Evolutionary conservation across 2,329 filamentous ascomycete species (phyloP).

Genomic region (Xylariaceae sp.): DNA sequence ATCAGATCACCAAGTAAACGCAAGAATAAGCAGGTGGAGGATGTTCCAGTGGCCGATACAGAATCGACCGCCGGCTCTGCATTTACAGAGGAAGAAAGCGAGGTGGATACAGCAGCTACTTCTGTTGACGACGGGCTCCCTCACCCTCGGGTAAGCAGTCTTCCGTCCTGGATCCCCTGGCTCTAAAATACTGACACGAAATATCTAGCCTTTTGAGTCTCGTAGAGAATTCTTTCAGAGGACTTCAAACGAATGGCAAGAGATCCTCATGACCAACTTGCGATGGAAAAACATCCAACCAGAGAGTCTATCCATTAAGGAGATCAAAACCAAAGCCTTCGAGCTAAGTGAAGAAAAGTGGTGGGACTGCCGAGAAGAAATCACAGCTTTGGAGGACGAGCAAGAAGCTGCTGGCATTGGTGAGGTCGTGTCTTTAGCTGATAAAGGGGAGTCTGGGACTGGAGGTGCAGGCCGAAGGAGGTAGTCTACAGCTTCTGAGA

Average conservation of each 20-base stretch:
- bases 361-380: slow-evolving; percentile 97
- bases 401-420: slow-evolving; percentile 93
- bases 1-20: slow-evolving; percentile 52
- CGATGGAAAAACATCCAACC: slow-evolving; percentile 63
- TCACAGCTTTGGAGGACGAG: slow-evolving; percentile 87
- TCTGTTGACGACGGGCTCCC: slow-evolving; percentile 71
- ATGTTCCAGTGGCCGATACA: slow-evolving; percentile 35
- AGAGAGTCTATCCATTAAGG: slow-evolving; percentile 74
- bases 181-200: slow-evolving; percentile 10
- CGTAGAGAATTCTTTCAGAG: slow-evolving; percentile 88
- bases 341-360: slow-evolving; percentile 91
- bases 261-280: slow-evolving; percentile 71
- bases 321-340: slow-evolving; percentile 88
- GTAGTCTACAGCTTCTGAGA: too few species aligned
- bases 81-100: slow-evolving; percentile 42
- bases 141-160: slow-evolving; percentile 52
- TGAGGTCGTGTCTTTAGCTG: slow-evolving; percentile 84
- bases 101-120: slow-evolving; percentile 40
- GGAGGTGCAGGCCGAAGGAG: slow-evolving; percentile 37
- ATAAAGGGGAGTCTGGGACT: slow-evolving; percentile 56
- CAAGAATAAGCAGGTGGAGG: slow-evolving; percentile 47
- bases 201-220: slow-evolving; percentile 74
- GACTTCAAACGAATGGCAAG: slow-evolving; percentile 87
- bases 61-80: slow-evolving; percentile 29
- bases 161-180: not conserved